Evolutionary conservation across 1,284 basidiomycete genomes (phyloP), one percentile per base, ranked within the genome.

Genomic region (Tausonia pullulans): DNA sequence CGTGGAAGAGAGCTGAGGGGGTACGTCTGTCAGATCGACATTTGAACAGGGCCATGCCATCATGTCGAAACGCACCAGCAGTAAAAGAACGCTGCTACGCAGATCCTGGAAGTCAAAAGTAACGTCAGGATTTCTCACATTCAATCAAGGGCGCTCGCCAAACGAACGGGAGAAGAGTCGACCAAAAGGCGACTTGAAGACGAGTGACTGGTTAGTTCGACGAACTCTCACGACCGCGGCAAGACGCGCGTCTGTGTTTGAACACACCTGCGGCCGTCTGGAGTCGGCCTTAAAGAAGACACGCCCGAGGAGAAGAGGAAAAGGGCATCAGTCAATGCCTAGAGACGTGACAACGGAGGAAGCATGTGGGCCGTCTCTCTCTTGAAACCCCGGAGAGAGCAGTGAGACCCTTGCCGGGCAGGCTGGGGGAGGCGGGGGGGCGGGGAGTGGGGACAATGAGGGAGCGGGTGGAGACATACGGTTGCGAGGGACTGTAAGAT

Each of bases 1-100:
- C 85, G 81, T 0, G 94, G 95, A 64, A 91, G 82, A 0, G 95
- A 93, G 72, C 94, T 97, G 75, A 6, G 60, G 13, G 16, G 40
- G 27, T 2, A 27, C 27, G 27, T 27, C 27, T 27, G 27, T 27
- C 27, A 27, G 27, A 27, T 27, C 27, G 27, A 27, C 27, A 27
- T 27, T 27, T 27, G 27, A 27, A 1, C 27, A 27, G 27, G 27
- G 27, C 27, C 27, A 27, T 11, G 46, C 9, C 67, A 60, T 65
- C 53, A 53, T 14, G 45, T 56, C 40, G 27, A 9, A 6, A 13
- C 5, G 10, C 71, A 95, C 90, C 89, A 87, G 49, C 90, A 79
- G 27, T 88, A 74, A 61, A 95, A 80, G 78, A 91, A 97, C 55
- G 84, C 58, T 69, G 83, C 82, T 13, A 86, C 74, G 60, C 81